Base-by-base conservation (phyloP, 2,329 filamentous ascomycete genomes). In the Diaporthe capsici region DNA sequence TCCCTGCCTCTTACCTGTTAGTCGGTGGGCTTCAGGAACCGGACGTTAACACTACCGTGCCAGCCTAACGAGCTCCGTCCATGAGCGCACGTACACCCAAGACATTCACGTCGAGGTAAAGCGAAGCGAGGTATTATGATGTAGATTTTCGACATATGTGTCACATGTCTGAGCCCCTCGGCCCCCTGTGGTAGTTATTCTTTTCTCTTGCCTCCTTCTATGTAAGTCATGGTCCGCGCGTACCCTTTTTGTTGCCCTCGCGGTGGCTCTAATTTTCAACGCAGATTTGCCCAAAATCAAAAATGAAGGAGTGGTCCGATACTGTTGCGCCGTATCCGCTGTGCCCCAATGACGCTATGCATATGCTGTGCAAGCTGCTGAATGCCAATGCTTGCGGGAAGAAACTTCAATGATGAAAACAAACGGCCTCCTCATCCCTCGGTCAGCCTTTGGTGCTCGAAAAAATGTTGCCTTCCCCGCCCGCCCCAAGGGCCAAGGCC, bases 241-340 rank as follows among this genome's bases (percentile, higher is more conserved):
- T 49, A 3, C 22, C 57, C 42, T 39, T 72, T 61, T 72, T 51
- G 20, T 25, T 42, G 39, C 25, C 44, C 57, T 4, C 71, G 28
- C 31, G 44, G 20, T 42, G n/a, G 65, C 22, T 73, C 71, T 72
- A 72, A 53, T 65, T 25, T 39, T 37, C 49, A 47, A 25, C 7
- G 58, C 31, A 28, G 20, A 53, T 39, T 49, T 22, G 25, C 31
- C 51, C 55, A 31, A 65, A 57, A 55, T 44, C 71, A 63, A 28
- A 55, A 15, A 65, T 72, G 28, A 76, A 75, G 70, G 75, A 76
- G 75, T 76, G 75, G 73, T 73, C 61, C 57, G 75, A 76, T 76
- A 76, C 75, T 76, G 75, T 63, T 75, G 65, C 75, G 75, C 75
- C 75, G 75, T 76, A 76, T 76, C 75, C 73, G 75, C 75, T 76